Conservation (phyloP, 1,139 yeast species). For the Candida buenavistaensis region DNA sequence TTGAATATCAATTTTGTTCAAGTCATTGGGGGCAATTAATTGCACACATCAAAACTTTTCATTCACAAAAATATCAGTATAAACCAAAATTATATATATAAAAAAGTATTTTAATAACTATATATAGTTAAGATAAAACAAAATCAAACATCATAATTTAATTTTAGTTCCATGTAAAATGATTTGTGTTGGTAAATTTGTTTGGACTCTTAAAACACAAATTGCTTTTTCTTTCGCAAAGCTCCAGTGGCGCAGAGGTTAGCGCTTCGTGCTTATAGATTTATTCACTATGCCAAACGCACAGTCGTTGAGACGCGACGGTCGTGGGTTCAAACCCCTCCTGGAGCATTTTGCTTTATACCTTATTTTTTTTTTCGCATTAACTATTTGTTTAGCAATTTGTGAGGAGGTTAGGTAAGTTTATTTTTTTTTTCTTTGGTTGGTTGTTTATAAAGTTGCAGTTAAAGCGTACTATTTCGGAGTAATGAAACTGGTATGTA, state of each 20-base stretch:
- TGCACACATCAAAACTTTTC: too few species aligned
- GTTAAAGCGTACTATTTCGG: too few species aligned
- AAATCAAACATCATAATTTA: background rate
- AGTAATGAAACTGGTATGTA: too few species aligned
- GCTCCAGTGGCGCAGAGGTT: conserved; percentile 59
- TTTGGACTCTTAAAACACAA: background rate
- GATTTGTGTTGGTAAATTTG: background rate
- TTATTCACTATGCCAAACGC: conserved; percentile 53
- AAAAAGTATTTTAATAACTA: background rate
- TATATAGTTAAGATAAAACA: background rate
- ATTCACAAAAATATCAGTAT: too few species aligned
- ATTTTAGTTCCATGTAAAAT: background rate
- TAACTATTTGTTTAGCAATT: too few species aligned
- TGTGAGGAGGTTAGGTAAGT: too few species aligned
- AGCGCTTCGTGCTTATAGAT: conserved; percentile 59
- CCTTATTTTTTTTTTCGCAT: conserved; percentile 21
- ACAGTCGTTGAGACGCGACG: conserved; percentile 61
- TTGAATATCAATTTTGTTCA: too few species aligned
- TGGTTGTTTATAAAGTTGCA: too few species aligned
- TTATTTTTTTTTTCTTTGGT: background rate
- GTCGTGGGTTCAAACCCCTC: conserved; percentile 61
- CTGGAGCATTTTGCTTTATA: conserved; percentile 50
- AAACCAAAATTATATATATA: too few species aligned
- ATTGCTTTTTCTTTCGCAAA: background rate
- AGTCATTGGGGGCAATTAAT: too few species aligned